Conservation (phyloP, 108 stramenopile genomes). For the Conticribra weissflogii region DNA sequence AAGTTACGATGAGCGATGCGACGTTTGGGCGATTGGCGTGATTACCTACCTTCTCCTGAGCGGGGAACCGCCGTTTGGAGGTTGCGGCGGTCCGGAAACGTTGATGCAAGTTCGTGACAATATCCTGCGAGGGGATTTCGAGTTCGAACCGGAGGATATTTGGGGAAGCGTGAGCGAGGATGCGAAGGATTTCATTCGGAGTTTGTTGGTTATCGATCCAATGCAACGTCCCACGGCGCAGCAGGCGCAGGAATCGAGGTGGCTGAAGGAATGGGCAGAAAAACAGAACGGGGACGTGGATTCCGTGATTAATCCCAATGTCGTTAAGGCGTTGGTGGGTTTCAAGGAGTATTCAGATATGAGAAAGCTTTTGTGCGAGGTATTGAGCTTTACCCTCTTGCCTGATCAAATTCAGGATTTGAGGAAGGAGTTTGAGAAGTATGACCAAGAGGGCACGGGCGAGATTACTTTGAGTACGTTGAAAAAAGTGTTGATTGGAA, state of each 20-base stretch:
- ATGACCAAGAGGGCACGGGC: conserved; percentile 79
- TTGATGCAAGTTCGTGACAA: conserved; percentile 81
- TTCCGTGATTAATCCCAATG: conserved; percentile 70
- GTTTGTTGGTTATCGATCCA: conserved; percentile 87
- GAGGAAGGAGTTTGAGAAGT: conserved; percentile 85
- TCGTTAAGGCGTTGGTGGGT: conserved; percentile 79
- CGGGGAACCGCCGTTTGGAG: conserved; percentile 89
- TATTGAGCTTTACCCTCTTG: conserved; percentile 86
- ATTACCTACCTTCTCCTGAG: conserved; percentile 82
- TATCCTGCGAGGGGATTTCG: conserved; percentile 64
- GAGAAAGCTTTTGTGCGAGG: conserved; percentile 88
- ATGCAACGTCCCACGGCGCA: conserved; percentile 83
- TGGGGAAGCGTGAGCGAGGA: conserved; percentile 74
- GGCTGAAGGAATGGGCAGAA: conserved; percentile 84
- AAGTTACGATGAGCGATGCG: conserved; percentile 86
- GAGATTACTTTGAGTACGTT: conserved; percentile 80
- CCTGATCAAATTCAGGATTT: conserved; percentile 88
- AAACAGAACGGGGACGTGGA: conserved; percentile 46
- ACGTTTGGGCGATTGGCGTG: conserved; percentile 88
- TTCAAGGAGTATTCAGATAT: conserved; percentile 91
- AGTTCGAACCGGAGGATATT: conserved; percentile 79
- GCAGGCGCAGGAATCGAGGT: conserved; percentile 81
- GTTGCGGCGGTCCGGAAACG: conserved; percentile 83
- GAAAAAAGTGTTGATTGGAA: conserved; percentile 80
- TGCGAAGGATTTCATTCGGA: conserved; percentile 86